These are phyloP conservation scores for Laburnicola sp. DNA, from an alignment of 2,329 filamentous ascomycete species.

Conservation along the genomic window DNA sequence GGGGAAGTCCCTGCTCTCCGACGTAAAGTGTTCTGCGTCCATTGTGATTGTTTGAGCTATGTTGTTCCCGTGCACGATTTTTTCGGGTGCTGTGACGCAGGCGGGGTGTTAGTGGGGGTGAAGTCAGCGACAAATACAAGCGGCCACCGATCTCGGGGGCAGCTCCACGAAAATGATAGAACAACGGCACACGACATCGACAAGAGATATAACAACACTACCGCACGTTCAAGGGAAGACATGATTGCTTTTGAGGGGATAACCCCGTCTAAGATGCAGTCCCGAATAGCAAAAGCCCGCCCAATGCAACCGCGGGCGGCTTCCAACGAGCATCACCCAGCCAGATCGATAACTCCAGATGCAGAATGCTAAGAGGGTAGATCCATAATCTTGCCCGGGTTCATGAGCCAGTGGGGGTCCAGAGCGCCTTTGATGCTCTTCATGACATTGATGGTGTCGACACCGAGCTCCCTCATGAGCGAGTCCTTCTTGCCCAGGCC, in stretches of 20 bases:
- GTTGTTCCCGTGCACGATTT: conserved; percentile 25
- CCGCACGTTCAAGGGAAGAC: neutral
- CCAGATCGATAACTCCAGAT: neutral
- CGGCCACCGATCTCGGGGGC: conserved; percentile 32
- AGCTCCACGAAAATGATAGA: no score
- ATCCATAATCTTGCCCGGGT: conserved; percentile 90
- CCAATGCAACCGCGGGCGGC: conserved; percentile 19
- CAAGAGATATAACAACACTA: neutral
- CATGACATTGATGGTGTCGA: conserved; percentile 83
- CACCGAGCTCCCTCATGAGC: conserved; percentile 75
- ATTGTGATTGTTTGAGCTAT: conserved; percentile 36
- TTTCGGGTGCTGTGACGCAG: conserved; percentile 25
- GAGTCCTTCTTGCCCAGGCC: conserved; percentile 85
- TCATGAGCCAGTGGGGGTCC: conserved; percentile 87
- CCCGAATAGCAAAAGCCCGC: conserved; percentile 21
- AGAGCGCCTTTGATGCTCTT: conserved; percentile 78
- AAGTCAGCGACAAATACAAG: conserved; percentile 11
- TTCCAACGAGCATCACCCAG: no score
- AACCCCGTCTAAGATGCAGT: conserved; percentile 18
- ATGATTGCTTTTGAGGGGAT: neutral
- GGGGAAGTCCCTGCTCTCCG: conserved; percentile 47
- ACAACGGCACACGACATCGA: neutral
- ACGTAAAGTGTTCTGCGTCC: conserved; percentile 51
- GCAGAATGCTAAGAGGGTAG: conserved; percentile 23
- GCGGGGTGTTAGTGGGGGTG: conserved; percentile 25